phyloP scores from a whole-genome alignment of 2,329 filamentous ascomycete species.

The Cercospora citrullina region DNA sequence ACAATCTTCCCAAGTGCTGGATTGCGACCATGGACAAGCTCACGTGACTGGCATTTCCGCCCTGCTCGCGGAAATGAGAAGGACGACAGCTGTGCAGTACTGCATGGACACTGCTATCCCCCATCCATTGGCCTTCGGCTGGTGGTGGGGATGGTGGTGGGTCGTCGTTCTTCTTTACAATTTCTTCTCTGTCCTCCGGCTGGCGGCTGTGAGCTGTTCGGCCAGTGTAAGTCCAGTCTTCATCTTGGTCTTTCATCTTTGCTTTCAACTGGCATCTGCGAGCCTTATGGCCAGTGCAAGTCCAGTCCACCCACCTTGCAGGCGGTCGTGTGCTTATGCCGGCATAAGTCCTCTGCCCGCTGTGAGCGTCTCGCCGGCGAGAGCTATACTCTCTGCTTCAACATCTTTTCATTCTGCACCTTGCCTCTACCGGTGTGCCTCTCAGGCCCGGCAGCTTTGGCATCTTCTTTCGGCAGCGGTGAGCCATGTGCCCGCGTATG shows the following conservation, averaged over 20 bases:
- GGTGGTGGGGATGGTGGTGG: slow-evolving; percentile 12
- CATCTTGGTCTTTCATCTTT: not conserved
- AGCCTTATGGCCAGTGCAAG: slow-evolving; percentile 9
- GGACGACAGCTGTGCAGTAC: not conserved
- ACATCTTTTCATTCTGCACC: not conserved
- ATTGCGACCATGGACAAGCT: not conserved
- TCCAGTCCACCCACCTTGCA: not conserved
- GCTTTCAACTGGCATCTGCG: slow-evolving; percentile 8
- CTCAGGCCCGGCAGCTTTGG: not conserved
- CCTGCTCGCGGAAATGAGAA: not conserved
- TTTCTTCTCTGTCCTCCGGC: not conserved
- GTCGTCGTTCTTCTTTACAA: not conserved
- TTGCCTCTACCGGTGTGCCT: not conserved
- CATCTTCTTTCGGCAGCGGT: not conserved
- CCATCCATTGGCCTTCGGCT: slow-evolving; percentile 1
- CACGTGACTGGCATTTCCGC: not conserved
- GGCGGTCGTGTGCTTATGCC: slow-evolving; percentile 7
- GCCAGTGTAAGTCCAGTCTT: slow-evolving; percentile 14
- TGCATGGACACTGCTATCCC: slow-evolving; percentile 8
- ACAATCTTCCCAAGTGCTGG: not conserved
- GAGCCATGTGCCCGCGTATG: slow-evolving; percentile 2
- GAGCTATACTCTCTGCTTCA: not conserved
- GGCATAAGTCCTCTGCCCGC: slow-evolving; percentile 11
- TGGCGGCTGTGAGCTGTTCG: slow-evolving; percentile 14
- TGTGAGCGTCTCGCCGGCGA: not conserved